A percentile compares a stretch with the other conserved stretches of the same genome.
Conservation (phyloP, 257 asterid genomes). For the Lithospermum erythrorhizon region DNA sequence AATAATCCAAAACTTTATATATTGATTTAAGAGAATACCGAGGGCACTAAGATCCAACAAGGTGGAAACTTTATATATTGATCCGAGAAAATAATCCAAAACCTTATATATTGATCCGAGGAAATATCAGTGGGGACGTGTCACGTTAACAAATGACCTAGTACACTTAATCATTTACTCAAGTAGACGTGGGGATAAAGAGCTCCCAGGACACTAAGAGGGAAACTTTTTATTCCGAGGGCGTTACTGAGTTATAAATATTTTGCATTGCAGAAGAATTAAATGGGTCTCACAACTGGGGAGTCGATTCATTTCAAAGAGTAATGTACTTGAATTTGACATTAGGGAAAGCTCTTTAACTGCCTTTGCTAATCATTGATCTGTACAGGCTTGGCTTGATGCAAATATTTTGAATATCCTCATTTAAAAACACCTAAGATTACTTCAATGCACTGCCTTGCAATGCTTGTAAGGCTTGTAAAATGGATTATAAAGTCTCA, state of each 20-base stretch:
- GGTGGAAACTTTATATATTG: too few species aligned
- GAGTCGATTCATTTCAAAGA: conserved; percentile 33
- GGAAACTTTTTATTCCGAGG: conserved; percentile 24
- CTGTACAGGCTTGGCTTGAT: conserved; percentile 5
- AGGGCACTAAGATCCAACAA: too few species aligned
- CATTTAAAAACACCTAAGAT: conserved; percentile 20
- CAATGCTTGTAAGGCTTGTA: conserved; percentile 17
- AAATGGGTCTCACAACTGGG: neutral
- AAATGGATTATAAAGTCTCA: conserved; percentile 22
- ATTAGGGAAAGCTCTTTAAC: conserved; percentile 3
- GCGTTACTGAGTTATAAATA: conserved; percentile 11
- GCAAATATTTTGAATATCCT: conserved; percentile 19
- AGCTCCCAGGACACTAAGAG: conserved; percentile 19
- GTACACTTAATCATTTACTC: conserved; percentile 8
- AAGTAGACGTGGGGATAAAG: conserved; percentile 25
- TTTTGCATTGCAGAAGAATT: conserved; percentile 23
- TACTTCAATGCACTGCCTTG: conserved; percentile 19
- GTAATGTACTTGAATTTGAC: conserved; percentile 27
- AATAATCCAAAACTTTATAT: too few species aligned
- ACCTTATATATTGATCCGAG: too few species aligned
- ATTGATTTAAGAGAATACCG: too few species aligned
- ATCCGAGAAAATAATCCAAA: too few species aligned
- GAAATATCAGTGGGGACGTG: too few species aligned
- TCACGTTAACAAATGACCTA: neutral
- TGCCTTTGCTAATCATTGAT: conserved; percentile 18